Base-by-base conservation (phyloP, 2,329 filamentous ascomycete species). In the Akanthomyces dipterigenus region DNA sequence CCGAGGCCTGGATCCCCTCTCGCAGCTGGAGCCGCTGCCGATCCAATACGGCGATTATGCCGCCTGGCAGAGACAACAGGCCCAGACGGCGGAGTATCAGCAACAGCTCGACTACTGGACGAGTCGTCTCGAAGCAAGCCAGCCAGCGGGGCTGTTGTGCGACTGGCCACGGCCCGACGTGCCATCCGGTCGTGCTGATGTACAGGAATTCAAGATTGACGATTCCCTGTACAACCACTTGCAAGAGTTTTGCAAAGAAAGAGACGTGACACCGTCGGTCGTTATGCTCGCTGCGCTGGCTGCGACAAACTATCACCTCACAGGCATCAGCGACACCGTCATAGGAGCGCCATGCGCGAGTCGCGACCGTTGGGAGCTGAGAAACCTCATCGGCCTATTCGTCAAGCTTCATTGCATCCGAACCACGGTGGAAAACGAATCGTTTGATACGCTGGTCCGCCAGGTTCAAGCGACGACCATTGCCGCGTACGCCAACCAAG, bases 11-110 rank as follows among this genome's bases (percentile, higher is more conserved):
- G 64, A 68, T 31, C 65, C 64, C 1, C 31, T 66, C 1, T 61
- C 62, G 14, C 20, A 51, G 3, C n/a, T 67, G 3, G 22, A 51
- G 0, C 66, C 68, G 0, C 57, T 70, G 0, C 64, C 68, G 0
- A 65, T 70, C 16, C 67, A 69, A 46, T 70, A 70, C 31, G 55
- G 65, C 2, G 67, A 70, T 55, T 69, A 64, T n/a, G 53, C 69
- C 1, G 34, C 53, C 1, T 64, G 65, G 65, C 64, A 68, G 28
- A 67, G 59, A 58, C 36, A 64, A 2, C 14, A 61, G 8, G 54
- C 51, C 3, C 60, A 66, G 34, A 34, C 31, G 8, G 36, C 53
- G 1, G 54, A 51, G 6, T 49, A 65, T 4, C 54, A 66, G 3
- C 50, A 38, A 2, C 67, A 67, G 38, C 53, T 68, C 1, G 54